These are phyloP conservation scores for Hydrangea macrophylla DNA, from an alignment of 148 eudicot species.

Conservation along the genomic window DNA sequence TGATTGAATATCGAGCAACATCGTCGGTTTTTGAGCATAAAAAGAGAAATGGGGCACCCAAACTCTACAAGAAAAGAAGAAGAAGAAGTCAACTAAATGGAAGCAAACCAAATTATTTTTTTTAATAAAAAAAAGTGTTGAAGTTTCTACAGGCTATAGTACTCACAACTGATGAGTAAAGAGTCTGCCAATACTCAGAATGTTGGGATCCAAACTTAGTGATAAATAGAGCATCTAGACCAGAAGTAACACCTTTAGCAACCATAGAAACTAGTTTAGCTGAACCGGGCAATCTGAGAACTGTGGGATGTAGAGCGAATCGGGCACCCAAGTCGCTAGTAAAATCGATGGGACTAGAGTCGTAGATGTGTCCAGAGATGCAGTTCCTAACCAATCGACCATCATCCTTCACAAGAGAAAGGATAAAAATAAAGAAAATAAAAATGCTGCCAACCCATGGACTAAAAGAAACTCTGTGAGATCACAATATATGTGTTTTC, in stretches of 20 bases:
- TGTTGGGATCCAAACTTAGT: constrained; percentile 55
- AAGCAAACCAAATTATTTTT: background rate
- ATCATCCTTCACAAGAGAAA: constrained; percentile 37
- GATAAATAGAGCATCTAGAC: constrained; percentile 62
- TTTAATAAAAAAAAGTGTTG: background rate
- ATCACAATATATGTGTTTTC: background rate
- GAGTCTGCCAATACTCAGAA: constrained; percentile 54
- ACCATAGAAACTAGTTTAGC: constrained; percentile 45
- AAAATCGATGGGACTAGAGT: constrained; percentile 55
- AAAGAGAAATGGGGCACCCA: constrained; percentile 61
- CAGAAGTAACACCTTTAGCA: constrained; percentile 52
- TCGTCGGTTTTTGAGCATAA: constrained; percentile 56
- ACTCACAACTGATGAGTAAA: constrained; percentile 66
- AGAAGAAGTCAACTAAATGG: constrained; percentile 5
- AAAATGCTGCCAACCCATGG: constrained; percentile 2
- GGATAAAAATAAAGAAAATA: constrained; percentile 1
- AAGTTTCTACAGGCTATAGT: background rate
- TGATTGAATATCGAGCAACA: constrained; percentile 42
- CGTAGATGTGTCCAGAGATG: constrained; percentile 56
- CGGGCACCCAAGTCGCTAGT: constrained; percentile 50
- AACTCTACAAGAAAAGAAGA: constrained; percentile 22
- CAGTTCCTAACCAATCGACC: constrained; percentile 39
- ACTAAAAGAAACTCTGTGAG: background rate
- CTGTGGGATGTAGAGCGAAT: constrained; percentile 40
- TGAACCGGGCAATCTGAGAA: constrained; percentile 53